Percentiles rank a stretch among this genome's conserved stretches.
These are phyloP conservation scores for Entomortierella beljakovae DNA, from an alignment of 192 early-diverging fungal genomes.

Conservation along the genomic window DNA sequence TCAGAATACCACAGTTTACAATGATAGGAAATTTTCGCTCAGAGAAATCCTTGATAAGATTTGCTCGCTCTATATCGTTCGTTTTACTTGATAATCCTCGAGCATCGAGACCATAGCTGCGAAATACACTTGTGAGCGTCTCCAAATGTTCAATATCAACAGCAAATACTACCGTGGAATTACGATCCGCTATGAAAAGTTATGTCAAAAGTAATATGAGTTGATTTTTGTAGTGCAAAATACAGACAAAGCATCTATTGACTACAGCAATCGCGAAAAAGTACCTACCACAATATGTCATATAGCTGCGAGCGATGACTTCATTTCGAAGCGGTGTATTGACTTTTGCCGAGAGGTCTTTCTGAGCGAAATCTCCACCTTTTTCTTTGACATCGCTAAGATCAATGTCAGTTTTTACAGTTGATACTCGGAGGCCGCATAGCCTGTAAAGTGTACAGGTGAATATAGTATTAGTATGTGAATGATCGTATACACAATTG, in stretches of 20 bases:
- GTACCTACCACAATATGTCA: constrained; percentile 58
- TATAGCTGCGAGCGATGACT: constrained; percentile 73
- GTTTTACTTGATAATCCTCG: constrained; percentile 70
- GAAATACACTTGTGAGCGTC: constrained; percentile 67
- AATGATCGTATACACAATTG: not conserved
- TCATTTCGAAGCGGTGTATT: constrained; percentile 70
- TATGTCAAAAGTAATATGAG: not conserved
- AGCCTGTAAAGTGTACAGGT: constrained; percentile 65
- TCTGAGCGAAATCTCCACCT: constrained; percentile 71
- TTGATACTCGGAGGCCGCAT: constrained; percentile 70
- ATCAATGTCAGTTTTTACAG: constrained; percentile 70
- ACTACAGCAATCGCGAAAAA: not conserved
- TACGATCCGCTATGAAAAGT: constrained; percentile 51
- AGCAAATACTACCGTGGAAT: constrained; percentile 88
- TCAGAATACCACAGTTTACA: constrained; percentile 91
- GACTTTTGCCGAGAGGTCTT: constrained; percentile 66
- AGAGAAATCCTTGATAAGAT: constrained; percentile 72
- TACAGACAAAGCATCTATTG: too few species aligned
- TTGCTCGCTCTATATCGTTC: constrained; percentile 59
- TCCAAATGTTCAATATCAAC: constrained; percentile 84
- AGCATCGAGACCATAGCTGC: constrained; percentile 59
- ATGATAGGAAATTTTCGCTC: constrained; percentile 75
- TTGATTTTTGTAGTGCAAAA: not conserved
- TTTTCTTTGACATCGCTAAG: constrained; percentile 60
- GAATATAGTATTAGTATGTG: not conserved